phyloP scores from a whole-genome alignment of 164 flowering plant genomes.

The Platanus orientalis region DNA sequence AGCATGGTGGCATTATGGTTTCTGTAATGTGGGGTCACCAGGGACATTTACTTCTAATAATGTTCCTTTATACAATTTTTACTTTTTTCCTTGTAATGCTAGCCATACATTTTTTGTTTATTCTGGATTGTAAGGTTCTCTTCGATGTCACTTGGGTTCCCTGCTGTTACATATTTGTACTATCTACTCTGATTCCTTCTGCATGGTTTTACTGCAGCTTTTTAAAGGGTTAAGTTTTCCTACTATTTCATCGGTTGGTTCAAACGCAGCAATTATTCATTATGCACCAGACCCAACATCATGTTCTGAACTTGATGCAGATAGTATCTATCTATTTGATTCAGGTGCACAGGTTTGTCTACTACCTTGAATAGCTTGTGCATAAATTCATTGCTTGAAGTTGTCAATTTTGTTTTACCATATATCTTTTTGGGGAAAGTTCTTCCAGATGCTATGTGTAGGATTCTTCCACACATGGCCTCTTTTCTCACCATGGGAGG shows the following conservation, averaged over 20 bases:
- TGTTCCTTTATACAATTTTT: too few relatives aligned
- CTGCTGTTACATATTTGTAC: neutral
- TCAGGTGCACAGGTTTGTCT: slow-evolving; percentile 92
- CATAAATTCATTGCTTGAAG: neutral
- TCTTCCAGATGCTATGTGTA: too few relatives aligned
- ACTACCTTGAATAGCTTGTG: slow-evolving; percentile 6
- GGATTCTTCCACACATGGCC: neutral
- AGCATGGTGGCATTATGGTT: too few relatives aligned
- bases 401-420: slow-evolving; percentile 2
- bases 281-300: slow-evolving; percentile 64
- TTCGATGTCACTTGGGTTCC: neutral
- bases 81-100: too few relatives aligned
- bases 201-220: slow-evolving; percentile 45
- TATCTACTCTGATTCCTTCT: neutral
- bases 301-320: slow-evolving; percentile 84
- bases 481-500: neutral
- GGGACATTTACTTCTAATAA: too few relatives aligned
- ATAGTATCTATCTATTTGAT: slow-evolving; percentile 79
- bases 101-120: neutral
- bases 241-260: slow-evolving; percentile 93
- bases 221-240: slow-evolving; percentile 97
- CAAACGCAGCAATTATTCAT: slow-evolving; percentile 94
- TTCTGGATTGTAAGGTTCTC: neutral
- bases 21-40: too few relatives aligned
- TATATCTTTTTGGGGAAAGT: too few relatives aligned